Evolutionary conservation across 1,284 basidiomycete genomes (phyloP).

Genomic region (Inonotus obliquus): DNA sequence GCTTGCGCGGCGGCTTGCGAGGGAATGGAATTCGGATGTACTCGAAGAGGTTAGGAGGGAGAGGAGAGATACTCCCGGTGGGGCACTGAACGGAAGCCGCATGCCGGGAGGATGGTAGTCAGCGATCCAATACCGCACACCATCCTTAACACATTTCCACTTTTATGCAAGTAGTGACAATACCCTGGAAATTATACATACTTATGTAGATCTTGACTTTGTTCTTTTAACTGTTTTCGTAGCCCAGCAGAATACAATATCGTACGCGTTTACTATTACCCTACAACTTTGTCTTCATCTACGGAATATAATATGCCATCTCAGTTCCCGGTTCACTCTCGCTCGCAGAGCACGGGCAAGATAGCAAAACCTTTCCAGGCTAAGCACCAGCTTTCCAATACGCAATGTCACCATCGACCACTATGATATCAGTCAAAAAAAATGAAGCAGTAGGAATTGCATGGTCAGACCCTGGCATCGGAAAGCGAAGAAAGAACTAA

Average conservation of each 20-base stretch:
- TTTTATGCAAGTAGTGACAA: no score
- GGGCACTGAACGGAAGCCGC: background rate
- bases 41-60: conserved; percentile 2
- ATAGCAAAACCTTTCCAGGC: background rate
- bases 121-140: no score
- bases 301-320: background rate
- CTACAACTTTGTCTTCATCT: background rate
- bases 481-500: conserved; percentile 5
- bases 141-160: no score
- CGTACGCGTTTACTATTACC: background rate
- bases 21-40: conserved; percentile 18
- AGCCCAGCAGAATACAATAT: background rate
- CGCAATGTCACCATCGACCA: conserved; percentile 81
- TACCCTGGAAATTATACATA: no score
- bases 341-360: background rate
- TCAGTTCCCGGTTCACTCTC: background rate
- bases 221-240: no score
- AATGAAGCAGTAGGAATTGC: background rate
- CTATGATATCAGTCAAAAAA: conserved; percentile 31
- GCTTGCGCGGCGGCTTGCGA: conserved; percentile 19
- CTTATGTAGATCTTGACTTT: no score
- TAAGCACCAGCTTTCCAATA: conserved; percentile 57
- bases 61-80: background rate
- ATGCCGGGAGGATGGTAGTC: conserved; percentile 12
- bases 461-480: background rate